A percentile compares a stretch with the other conserved stretches of the same genome.
Evolutionary conservation across 192 early-diverging fungal genomes (phyloP).

Genomic region (Lobosporangium transversale): DNA sequence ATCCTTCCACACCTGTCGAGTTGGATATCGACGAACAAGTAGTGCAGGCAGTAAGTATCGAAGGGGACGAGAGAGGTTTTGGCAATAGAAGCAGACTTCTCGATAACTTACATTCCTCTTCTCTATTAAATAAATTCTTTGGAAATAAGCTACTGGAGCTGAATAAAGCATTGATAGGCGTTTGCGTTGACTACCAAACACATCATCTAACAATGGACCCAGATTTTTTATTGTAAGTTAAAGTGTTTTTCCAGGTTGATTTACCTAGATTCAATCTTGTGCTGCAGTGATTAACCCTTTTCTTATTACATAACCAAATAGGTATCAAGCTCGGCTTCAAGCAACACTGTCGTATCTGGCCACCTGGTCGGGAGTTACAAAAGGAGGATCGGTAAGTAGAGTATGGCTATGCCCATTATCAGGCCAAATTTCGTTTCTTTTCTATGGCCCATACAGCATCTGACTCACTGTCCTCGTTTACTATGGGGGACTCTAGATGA

Average conservation of each 20-base stretch:
- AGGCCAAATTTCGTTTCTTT: no score
- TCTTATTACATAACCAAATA: no score
- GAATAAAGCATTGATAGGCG: slow-evolving; percentile 42
- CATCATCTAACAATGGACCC: slow-evolving; percentile 21
- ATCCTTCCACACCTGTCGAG: background rate
- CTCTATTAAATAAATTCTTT: no score
- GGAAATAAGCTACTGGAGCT: slow-evolving; percentile 36
- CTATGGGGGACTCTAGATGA: background rate
- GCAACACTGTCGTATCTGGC: slow-evolving; percentile 35
- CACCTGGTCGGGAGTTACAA: slow-evolving; percentile 32
- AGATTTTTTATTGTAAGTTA: slow-evolving; percentile 24
- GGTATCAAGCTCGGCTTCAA: slow-evolving; percentile 39
- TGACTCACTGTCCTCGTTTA: no score
- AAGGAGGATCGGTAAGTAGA: slow-evolving; percentile 21
- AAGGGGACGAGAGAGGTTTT: no score
- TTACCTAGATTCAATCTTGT: background rate
- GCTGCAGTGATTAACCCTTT: background rate
- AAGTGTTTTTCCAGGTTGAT: background rate
- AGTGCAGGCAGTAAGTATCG: slow-evolving; percentile 31
- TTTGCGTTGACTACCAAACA: slow-evolving; percentile 48
- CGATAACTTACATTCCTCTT: no score
- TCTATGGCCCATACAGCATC: no score
- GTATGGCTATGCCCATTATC: background rate
- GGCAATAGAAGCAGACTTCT: no score
- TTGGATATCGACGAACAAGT: slow-evolving; percentile 38